phyloP scores from a whole-genome alignment of 148 eudicot genomes.

The Pouteria glomerata region DNA sequence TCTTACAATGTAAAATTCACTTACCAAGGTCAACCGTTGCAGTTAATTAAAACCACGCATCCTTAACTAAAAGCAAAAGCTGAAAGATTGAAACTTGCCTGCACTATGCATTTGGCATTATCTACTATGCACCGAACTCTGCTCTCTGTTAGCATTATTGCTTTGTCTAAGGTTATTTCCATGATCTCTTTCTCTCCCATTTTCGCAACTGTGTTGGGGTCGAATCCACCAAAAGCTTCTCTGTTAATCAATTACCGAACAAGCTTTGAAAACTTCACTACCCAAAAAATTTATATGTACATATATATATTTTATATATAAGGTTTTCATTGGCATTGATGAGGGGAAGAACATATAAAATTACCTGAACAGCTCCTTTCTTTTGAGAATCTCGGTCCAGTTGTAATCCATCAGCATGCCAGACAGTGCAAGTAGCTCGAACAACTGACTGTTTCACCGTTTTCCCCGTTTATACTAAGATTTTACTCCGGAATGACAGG shows the following conservation, averaged over 20 bases:
- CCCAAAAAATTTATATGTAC: not conserved
- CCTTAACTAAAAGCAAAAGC: too few relatives aligned
- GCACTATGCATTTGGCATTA: slow-evolving; percentile 79
- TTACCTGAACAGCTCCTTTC: slow-evolving; percentile 66
- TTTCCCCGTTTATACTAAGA: not conserved
- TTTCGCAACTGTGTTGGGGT: slow-evolving; percentile 60
- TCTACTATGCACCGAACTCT: slow-evolving; percentile 84
- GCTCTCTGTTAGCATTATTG: slow-evolving; percentile 64
- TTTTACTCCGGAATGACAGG: not conserved
- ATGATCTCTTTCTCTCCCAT: slow-evolving; percentile 70
- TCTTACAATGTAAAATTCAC: too few relatives aligned
- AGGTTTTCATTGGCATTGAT: too few relatives aligned
- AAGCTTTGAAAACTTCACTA: too few relatives aligned
- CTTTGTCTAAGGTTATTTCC: slow-evolving; percentile 67
- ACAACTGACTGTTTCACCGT: slow-evolving; percentile 56
- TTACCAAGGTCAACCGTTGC: too few relatives aligned
- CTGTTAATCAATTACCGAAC: slow-evolving; percentile 43
- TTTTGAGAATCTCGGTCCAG: slow-evolving; percentile 89
- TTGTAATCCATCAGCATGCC: slow-evolving; percentile 97
- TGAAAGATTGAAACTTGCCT: slow-evolving; percentile 39
- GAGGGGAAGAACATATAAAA: not conserved
- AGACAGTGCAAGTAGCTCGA: slow-evolving; percentile 80
- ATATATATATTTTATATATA: too few relatives aligned
- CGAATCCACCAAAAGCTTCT: slow-evolving; percentile 77
- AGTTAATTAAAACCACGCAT: too few relatives aligned